Evolutionary conservation across 768 basidiomycete species (phyloP).

Genomic region (Collybia nuda): DNA sequence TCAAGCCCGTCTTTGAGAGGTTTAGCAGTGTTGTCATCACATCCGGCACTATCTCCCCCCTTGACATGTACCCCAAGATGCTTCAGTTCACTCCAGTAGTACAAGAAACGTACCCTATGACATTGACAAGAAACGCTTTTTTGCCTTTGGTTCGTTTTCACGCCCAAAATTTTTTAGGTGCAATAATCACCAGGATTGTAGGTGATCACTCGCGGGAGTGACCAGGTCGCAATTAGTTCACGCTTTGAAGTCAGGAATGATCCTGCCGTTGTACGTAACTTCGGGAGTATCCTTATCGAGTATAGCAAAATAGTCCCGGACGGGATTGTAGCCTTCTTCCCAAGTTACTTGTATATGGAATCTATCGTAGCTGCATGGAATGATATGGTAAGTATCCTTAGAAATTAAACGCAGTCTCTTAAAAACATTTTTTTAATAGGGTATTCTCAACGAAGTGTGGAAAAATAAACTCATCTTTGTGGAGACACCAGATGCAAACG

Average conservation of each 20-base stretch:
- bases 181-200: constrained; percentile 26
- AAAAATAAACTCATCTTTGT: constrained; percentile 99
- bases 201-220: constrained; percentile 97
- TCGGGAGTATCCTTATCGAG: constrained; percentile 96
- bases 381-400: constrained; percentile 79
- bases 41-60: constrained; percentile 95
- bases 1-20: constrained; percentile 96
- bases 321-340: constrained; percentile 98
- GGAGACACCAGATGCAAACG: constrained; percentile 98
- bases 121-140: constrained; percentile 93
- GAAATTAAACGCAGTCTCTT: not conserved
- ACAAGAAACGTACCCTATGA: constrained; percentile 98
- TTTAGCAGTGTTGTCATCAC: constrained; percentile 99
- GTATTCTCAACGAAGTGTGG: constrained; percentile 98
- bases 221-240: constrained; percentile 98
- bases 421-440: constrained; percentile 49
- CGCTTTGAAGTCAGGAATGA: constrained; percentile 99
- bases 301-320: constrained; percentile 98
- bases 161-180: constrained; percentile 1
- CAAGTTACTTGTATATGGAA: constrained; percentile 99
- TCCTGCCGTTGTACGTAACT: constrained; percentile 97
- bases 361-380: constrained; percentile 99
- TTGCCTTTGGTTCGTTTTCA: constrained; percentile 73
- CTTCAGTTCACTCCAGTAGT: constrained; percentile 96
- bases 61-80: constrained; percentile 99